These are phyloP conservation scores for Phytophthora hibernalis DNA, from an alignment of 352 stramenopile species.

Conservation along the genomic window DNA sequence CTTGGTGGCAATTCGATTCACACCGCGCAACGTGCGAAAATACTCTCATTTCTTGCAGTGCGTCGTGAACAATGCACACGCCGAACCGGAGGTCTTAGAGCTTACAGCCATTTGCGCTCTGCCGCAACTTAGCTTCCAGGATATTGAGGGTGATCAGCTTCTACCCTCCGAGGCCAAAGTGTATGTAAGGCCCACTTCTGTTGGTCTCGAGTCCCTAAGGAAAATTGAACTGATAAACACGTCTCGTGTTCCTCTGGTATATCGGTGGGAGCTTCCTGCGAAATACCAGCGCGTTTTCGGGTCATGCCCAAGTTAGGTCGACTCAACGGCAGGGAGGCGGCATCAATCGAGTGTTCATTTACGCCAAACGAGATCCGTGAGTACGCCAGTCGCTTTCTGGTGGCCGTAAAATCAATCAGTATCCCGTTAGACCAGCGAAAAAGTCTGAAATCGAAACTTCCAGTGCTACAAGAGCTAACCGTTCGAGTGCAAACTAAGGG, in stretches of 20 bases:
- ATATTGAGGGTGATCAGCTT: slow-evolving; percentile 24
- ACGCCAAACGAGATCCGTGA: slow-evolving; percentile 74
- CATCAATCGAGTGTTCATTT: slow-evolving; percentile 76
- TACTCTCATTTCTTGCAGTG: slow-evolving; percentile 71
- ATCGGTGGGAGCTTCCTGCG: slow-evolving; percentile 74
- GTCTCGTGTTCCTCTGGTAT: slow-evolving; percentile 89
- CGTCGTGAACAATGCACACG: slow-evolving; percentile 72
- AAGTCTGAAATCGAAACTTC: slow-evolving; percentile 35
- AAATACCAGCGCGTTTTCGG: slow-evolving; percentile 68
- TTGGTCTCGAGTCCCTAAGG: slow-evolving; percentile 72
- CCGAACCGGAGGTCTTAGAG: slow-evolving; percentile 61
- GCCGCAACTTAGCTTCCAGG: slow-evolving; percentile 58
- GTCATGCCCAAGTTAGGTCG: slow-evolving; percentile 74
- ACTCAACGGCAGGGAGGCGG: slow-evolving; percentile 85
- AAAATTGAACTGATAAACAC: slow-evolving; percentile 74
- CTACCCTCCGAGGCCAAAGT: slow-evolving; percentile 47
- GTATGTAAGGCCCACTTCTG: slow-evolving; percentile 86
- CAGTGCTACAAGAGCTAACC: slow-evolving; percentile 66
- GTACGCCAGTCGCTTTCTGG: slow-evolving; percentile 76
- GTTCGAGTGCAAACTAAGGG: slow-evolving; percentile 78
- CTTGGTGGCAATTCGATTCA: slow-evolving; percentile 84
- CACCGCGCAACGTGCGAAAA: slow-evolving; percentile 48
- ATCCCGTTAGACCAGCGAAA: slow-evolving; percentile 41
- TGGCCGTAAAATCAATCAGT: slow-evolving; percentile 79
- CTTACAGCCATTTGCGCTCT: slow-evolving; percentile 63